Evolutionary conservation across 2,329 filamentous ascomycete species (phyloP).

Genomic region (Exophiala mesophila): DNA sequence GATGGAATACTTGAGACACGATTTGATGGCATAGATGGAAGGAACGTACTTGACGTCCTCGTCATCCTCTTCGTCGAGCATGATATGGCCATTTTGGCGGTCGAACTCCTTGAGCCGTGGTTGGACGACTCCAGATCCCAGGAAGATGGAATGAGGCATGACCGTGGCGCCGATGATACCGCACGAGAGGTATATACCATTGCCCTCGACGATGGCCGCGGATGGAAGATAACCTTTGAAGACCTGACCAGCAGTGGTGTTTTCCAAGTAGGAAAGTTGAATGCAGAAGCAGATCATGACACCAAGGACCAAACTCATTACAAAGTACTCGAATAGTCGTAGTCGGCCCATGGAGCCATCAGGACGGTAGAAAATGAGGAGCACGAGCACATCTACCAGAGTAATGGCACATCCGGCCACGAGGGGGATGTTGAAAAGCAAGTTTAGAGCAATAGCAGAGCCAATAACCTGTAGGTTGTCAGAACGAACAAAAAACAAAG

Average conservation of each 20-base stretch:
- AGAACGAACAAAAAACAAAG: neutral
- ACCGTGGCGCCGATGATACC: slow-evolving; percentile 51
- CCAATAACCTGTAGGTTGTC: slow-evolving; percentile 46
- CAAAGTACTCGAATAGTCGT: slow-evolving; percentile 51
- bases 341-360: slow-evolving; percentile 48
- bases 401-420: slow-evolving; percentile 55
- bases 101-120: slow-evolving; percentile 49
- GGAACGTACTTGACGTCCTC: slow-evolving; percentile 63
- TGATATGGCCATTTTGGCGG: slow-evolving; percentile 33
- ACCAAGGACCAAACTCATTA: slow-evolving; percentile 50
- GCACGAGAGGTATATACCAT: slow-evolving; percentile 52
- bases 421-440: slow-evolving; percentile 50
- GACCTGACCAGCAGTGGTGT: slow-evolving; percentile 47
- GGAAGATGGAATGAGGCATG: slow-evolving; percentile 57
- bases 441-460: slow-evolving; percentile 53
- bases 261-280: slow-evolving; percentile 49
- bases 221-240: slow-evolving; percentile 54
- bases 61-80: slow-evolving; percentile 27
- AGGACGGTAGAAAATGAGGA: slow-evolving; percentile 53
- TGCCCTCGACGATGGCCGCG: slow-evolving; percentile 46
- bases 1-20: slow-evolving; percentile 69
- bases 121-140: slow-evolving; percentile 54
- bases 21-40: slow-evolving; percentile 65
- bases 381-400: slow-evolving; percentile 52
- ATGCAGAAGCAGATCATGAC: slow-evolving; percentile 56